Conservation (phyloP, 2,329 filamentous ascomycete genomes). For the Exophiala alcalophila region DNA sequence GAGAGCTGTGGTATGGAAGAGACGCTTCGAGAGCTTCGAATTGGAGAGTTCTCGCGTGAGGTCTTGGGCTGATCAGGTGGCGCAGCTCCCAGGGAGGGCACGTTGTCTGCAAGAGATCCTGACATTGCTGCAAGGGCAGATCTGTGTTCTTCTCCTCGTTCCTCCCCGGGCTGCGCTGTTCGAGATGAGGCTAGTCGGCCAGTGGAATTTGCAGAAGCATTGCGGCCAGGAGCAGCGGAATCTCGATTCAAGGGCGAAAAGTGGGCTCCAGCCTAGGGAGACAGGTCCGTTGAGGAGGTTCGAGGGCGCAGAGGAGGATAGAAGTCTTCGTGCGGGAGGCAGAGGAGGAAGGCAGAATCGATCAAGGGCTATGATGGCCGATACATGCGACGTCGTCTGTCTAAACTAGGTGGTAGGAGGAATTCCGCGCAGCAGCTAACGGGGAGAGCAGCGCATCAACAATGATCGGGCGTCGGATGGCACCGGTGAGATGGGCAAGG, state of each 20-base stretch:
- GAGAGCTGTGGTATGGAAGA: constrained; percentile 37
- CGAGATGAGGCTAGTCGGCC: constrained; percentile 14
- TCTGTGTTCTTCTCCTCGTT: constrained; percentile 6
- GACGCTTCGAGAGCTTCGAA: constrained; percentile 23
- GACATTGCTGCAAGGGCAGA: constrained; percentile 14
- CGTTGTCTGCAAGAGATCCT: constrained; percentile 11
- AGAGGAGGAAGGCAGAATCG: no score
- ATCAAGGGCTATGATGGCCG: no score
- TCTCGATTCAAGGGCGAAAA: background rate
- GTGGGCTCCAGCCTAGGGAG: background rate
- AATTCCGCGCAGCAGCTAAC: no score
- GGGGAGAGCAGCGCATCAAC: no score
- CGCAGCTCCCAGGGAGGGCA: constrained; percentile 9
- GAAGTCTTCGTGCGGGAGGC: no score
- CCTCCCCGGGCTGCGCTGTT: constrained; percentile 11
- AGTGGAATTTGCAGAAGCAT: constrained; percentile 15
- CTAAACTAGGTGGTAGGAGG: no score
- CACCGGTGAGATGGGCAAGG: no score
- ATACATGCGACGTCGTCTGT: no score
- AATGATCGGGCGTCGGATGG: no score
- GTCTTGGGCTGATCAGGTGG: constrained; percentile 10
- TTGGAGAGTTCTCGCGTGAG: constrained; percentile 22
- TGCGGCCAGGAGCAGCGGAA: constrained; percentile 10
- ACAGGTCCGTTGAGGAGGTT: constrained; percentile 36
- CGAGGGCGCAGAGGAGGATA: constrained; percentile 71